Evolutionary conservation across 768 basidiomycete species (phyloP).

Genomic region (Phylloporus arenicola): DNA sequence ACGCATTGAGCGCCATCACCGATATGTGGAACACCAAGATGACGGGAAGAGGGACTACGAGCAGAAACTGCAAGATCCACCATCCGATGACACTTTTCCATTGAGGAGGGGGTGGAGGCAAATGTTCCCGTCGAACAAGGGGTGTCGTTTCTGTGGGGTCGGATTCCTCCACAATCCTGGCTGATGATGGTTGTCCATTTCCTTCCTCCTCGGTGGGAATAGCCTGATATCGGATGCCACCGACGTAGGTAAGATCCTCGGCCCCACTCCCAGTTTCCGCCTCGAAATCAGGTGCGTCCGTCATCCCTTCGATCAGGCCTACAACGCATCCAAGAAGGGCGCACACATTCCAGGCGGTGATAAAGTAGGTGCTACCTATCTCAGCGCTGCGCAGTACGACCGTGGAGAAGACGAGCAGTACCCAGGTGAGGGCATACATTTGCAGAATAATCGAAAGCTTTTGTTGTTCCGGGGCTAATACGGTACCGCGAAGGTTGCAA

Average conservation of each 20-base stretch:
- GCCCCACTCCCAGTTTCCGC: conserved; percentile 1
- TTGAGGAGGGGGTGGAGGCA: conserved; percentile 7
- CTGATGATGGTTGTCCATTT: conserved; percentile 7
- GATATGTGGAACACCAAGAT: conserved; percentile 49
- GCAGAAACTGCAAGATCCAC: conserved; percentile 58
- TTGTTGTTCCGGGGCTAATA: conserved; percentile 35
- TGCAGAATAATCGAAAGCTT: conserved; percentile 50
- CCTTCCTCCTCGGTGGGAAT: conserved; percentile 16
- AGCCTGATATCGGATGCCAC: conserved; percentile 25
- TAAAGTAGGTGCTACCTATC: conserved; percentile 52
- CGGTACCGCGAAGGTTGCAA: conserved; percentile 20
- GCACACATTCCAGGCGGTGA: conserved; percentile 50
- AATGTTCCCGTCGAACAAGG: conserved; percentile 37
- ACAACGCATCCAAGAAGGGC: conserved; percentile 39
- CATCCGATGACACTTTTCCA: conserved; percentile 30
- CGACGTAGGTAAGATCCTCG: conserved; percentile 7
- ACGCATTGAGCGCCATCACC: conserved; percentile 41
- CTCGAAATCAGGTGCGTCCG: conserved; percentile 13
- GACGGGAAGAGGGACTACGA: conserved; percentile 49
- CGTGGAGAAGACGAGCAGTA: conserved; percentile 49
- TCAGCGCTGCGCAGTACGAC: conserved; percentile 36
- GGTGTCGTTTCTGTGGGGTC: conserved; percentile 56
- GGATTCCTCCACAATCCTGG: conserved; percentile 30
- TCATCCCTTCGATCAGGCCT: conserved; percentile 33
- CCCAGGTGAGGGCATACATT: conserved; percentile 54